A percentile compares a stretch with the other conserved stretches of the same genome.
Evolutionary conservation across 1,284 basidiomycete species (phyloP).

Genomic region (Apiotrichum akiyoshidainum): DNA sequence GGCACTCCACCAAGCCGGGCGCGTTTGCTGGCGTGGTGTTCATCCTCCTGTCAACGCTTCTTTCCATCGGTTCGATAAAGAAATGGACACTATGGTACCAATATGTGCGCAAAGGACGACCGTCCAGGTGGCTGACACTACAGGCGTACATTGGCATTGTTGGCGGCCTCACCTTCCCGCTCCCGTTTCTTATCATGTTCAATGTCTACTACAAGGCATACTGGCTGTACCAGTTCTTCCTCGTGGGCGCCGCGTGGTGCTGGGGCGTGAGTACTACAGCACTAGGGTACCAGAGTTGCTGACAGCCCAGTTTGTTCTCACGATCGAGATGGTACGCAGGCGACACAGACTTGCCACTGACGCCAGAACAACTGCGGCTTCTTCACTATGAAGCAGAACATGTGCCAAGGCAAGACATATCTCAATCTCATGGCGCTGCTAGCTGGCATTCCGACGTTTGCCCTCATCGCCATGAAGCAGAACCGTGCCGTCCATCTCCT

Average conservation of each 20-base stretch:
- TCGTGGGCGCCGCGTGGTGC: conserved; percentile 2
- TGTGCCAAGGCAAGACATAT: neutral
- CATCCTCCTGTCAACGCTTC: conserved; percentile 39
- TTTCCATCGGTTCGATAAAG: conserved; percentile 2
- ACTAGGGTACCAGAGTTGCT: too few relatives aligned
- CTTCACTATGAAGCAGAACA: neutral
- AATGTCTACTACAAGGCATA: conserved; percentile 16
- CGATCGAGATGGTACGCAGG: conserved; percentile 3
- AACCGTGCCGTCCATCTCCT: conserved; percentile 63
- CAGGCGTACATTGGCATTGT: conserved; percentile 34
- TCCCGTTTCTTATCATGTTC: conserved; percentile 34
- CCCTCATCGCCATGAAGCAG: conserved; percentile 69
- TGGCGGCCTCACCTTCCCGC: conserved; percentile 36
- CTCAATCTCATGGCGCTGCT: conserved; percentile 8
- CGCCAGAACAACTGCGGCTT: neutral
- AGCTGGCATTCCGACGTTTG: conserved; percentile 66
- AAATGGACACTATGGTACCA: conserved; percentile 18
- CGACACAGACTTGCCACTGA: neutral
- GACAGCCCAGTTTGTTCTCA: neutral
- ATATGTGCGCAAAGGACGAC: neutral
- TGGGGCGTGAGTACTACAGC: neutral
- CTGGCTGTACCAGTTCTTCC: conserved; percentile 8
- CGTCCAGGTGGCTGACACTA: neutral
- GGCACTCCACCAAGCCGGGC: conserved; percentile 41
- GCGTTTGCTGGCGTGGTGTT: conserved; percentile 35